phyloP scores from a whole-genome alignment of 2,329 filamentous ascomycete genomes.

The Botryotinia calthae region DNA sequence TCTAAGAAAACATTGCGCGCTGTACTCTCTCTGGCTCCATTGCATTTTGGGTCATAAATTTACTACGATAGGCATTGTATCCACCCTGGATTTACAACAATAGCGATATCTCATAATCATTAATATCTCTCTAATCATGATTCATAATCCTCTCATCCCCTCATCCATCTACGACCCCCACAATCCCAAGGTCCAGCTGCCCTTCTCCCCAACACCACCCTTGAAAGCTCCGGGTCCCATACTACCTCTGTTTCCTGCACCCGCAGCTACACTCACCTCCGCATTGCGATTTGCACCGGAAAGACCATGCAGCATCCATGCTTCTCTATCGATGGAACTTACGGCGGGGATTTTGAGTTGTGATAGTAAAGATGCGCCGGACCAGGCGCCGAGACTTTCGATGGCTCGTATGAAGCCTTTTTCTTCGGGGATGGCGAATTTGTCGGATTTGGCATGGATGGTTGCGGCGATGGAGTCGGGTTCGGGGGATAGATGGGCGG shows the following conservation, averaged over 20 bases:
- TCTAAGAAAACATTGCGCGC: neutral
- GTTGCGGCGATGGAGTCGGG: conserved; percentile 58
- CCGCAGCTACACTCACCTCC: conserved; percentile 45
- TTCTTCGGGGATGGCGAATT: conserved; percentile 43
- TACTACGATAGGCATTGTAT: neutral
- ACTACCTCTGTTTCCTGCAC: conserved; percentile 59
- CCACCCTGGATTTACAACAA: neutral
- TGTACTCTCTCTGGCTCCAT: neutral
- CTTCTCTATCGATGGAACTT: conserved; percentile 67
- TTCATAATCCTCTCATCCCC: neutral
- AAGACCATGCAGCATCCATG: conserved; percentile 66
- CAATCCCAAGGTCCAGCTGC: conserved; percentile 60
- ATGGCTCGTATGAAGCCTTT: conserved; percentile 63
- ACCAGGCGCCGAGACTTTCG: conserved; percentile 71
- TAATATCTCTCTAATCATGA: neutral
- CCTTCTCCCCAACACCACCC: conserved; percentile 42
- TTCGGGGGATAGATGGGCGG: conserved; percentile 44
- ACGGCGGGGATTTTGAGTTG: conserved; percentile 67
- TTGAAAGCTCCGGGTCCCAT: conserved; percentile 55
- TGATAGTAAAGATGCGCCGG: conserved; percentile 67
- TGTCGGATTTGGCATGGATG: conserved; percentile 47
- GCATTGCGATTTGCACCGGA: conserved; percentile 57
- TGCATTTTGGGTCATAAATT: neutral
- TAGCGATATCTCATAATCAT: neutral
- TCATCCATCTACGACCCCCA: conserved; percentile 46